phyloP scores from a whole-genome alignment of 2,329 filamentous ascomycete genomes.

The Shiraia bambusicola region DNA sequence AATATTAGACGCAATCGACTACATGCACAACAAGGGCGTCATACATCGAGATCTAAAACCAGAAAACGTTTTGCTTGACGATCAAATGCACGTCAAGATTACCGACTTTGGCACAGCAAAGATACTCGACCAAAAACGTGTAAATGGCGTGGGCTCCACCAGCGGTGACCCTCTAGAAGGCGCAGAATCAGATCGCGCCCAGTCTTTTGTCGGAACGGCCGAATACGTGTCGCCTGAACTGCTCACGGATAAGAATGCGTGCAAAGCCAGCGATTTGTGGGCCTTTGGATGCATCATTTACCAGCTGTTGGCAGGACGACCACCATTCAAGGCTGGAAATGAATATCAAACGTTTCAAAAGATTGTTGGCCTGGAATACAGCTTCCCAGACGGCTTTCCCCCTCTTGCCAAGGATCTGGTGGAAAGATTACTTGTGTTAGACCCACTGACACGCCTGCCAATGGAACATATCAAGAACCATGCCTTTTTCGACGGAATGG shows the following conservation, averaged over 20 bases:
- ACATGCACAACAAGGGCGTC: constrained; percentile 95
- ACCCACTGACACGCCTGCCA: constrained; percentile 78
- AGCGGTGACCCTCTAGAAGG: constrained; percentile 56
- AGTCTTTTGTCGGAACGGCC: constrained; percentile 95
- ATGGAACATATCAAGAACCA: constrained; percentile 98
- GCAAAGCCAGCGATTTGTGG: constrained; percentile 97
- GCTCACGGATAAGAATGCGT: constrained; percentile 94
- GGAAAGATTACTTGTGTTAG: constrained; percentile 84
- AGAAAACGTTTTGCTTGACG: constrained; percentile 92
- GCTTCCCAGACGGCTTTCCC: constrained; percentile 88
- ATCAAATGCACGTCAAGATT: constrained; percentile 97
- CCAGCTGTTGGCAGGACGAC: constrained; percentile 90
- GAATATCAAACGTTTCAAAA: constrained; percentile 99
- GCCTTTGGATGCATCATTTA: constrained; percentile 98
- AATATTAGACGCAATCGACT: constrained; percentile 93
- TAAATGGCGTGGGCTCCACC: constrained; percentile 43
- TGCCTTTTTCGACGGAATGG: constrained; percentile 86
- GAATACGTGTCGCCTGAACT: constrained; percentile 98
- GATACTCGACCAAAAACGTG: constrained; percentile 64
- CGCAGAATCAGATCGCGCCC: constrained; percentile 71
- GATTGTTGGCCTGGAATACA: constrained; percentile 91
- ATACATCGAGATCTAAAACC: constrained; percentile 97
- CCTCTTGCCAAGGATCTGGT: constrained; percentile 83
- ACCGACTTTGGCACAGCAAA: constrained; percentile 99
- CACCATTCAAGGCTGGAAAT: constrained; percentile 93